A percentile compares a stretch with the other conserved stretches of the same genome.
Conservation (phyloP, 768 basidiomycete genomes). For the Udeniomyces megalosporus region DNA sequence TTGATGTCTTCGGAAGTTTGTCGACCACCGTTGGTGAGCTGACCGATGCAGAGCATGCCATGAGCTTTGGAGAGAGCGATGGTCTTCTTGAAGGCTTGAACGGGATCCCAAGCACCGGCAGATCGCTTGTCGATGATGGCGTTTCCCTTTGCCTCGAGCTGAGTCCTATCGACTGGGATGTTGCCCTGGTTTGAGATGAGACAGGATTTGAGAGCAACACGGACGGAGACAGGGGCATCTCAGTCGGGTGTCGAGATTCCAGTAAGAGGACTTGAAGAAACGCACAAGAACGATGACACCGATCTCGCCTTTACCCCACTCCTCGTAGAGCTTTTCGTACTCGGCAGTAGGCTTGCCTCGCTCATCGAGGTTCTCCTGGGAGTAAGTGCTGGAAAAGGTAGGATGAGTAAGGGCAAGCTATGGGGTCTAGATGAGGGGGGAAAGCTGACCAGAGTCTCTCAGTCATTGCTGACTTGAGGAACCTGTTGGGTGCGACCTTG, state of each 20-base stretch:
- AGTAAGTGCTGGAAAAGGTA: conserved; percentile 15
- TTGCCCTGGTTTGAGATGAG: conserved; percentile 17
- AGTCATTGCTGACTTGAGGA: conserved; percentile 23
- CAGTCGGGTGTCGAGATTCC: no score
- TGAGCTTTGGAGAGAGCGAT: conserved; percentile 23
- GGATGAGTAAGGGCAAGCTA: background rate
- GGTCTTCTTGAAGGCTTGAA: conserved; percentile 30
- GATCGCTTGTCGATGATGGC: conserved; percentile 21
- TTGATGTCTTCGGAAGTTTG: conserved; percentile 19
- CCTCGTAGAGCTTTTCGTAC: conserved; percentile 24
- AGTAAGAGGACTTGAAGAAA: no score
- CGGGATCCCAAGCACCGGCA: conserved; percentile 18
- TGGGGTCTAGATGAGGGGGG: background rate
- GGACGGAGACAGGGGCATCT: background rate
- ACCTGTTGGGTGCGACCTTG: conserved; percentile 21
- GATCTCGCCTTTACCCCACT: conserved; percentile 26
- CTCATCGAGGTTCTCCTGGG: conserved; percentile 18
- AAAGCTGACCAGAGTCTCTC: conserved; percentile 28
- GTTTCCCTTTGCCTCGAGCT: conserved; percentile 25
- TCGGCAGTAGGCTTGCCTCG: conserved; percentile 23
- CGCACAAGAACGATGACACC: conserved; percentile 22
- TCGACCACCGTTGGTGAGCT: conserved; percentile 16
- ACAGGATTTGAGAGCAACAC: no score
- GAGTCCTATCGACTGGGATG: conserved; percentile 22
- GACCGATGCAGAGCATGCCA: conserved; percentile 21